These are phyloP conservation scores for Mycena haematopus DNA, from an alignment of 768 basidiomycete genomes.

Conservation along the genomic window DNA sequence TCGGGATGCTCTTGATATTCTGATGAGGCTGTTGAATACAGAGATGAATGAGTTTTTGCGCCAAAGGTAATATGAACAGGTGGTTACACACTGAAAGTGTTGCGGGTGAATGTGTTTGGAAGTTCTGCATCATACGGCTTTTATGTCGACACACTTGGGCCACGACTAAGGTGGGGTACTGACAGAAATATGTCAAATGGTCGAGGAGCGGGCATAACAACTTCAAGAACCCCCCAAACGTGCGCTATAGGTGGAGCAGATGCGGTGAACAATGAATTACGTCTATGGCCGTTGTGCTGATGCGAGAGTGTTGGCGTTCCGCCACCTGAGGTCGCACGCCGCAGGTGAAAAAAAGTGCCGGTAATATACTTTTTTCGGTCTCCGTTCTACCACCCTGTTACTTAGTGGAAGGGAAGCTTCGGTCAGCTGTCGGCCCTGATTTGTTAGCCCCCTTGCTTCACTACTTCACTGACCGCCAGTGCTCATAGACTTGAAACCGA, in stretches of 20 bases:
- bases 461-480: no score
- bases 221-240: background rate
- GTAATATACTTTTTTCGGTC: no score
- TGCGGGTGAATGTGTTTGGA: background rate
- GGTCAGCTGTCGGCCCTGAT: no score
- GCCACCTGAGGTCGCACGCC: no score
- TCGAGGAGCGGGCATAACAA: background rate
- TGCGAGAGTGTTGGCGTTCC: no score
- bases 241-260: background rate
- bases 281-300: background rate
- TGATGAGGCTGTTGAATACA: background rate
- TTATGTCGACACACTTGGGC: background rate
- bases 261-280: background rate
- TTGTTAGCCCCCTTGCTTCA: no score
- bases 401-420: no score
- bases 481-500: no score
- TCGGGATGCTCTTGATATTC: background rate
- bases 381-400: no score
- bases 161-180: background rate
- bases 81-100: background rate
- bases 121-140: constrained; percentile 2
- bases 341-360: no score
- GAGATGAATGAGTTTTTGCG: background rate
- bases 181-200: background rate
- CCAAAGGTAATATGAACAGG: background rate